Percentiles rank a stretch among this genome's conserved stretches.
These are phyloP conservation scores for Crithidia brevicula DNA, from an alignment of 208 protist species.

Conservation along the genomic window DNA sequence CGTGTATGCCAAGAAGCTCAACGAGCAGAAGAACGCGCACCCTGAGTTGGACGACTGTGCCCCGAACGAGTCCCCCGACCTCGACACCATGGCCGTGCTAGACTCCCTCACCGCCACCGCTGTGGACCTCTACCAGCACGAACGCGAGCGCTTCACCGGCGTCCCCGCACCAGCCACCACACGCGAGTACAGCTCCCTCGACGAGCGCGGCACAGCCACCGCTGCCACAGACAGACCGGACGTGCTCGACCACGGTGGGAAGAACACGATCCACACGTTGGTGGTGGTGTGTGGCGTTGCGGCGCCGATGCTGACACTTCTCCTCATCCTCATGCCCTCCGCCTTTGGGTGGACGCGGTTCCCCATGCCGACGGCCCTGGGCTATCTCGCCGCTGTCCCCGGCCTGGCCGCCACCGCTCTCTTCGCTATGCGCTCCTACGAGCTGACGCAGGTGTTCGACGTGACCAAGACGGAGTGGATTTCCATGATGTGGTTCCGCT, in stretches of 20 bases:
- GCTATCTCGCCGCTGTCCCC: slow-evolving; percentile 46
- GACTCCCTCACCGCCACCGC: slow-evolving; percentile 57
- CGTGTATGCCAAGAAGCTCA: slow-evolving; percentile 56
- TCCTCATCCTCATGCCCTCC: slow-evolving; percentile 47
- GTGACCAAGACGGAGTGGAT: slow-evolving; percentile 76
- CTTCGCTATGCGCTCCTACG: slow-evolving; percentile 51
- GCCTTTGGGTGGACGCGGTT: slow-evolving; percentile 58
- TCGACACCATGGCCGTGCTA: slow-evolving; percentile 65
- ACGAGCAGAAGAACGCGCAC: slow-evolving; percentile 57
- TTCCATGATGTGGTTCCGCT: slow-evolving; percentile 83
- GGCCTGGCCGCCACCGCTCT: slow-evolving; percentile 55
- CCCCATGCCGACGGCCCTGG: slow-evolving; percentile 36
- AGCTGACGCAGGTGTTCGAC: slow-evolving; percentile 38
- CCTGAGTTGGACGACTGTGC: slow-evolving; percentile 77
- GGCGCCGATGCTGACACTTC: slow-evolving; percentile 46
- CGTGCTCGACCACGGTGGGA: neutral
- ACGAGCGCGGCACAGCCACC: slow-evolving; percentile 7
- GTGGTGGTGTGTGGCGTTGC: slow-evolving; percentile 62
- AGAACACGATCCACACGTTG: slow-evolving; percentile 53
- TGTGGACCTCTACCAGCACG: slow-evolving; percentile 56
- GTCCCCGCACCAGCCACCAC: slow-evolving; percentile 9
- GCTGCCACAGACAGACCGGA: neutral
- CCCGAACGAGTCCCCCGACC: slow-evolving; percentile 60
- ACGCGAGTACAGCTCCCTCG: slow-evolving; percentile 20
- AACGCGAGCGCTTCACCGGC: slow-evolving; percentile 36